phyloP scores from a whole-genome alignment of 163 green algal species.

The Chlorella variabilis region DNA sequence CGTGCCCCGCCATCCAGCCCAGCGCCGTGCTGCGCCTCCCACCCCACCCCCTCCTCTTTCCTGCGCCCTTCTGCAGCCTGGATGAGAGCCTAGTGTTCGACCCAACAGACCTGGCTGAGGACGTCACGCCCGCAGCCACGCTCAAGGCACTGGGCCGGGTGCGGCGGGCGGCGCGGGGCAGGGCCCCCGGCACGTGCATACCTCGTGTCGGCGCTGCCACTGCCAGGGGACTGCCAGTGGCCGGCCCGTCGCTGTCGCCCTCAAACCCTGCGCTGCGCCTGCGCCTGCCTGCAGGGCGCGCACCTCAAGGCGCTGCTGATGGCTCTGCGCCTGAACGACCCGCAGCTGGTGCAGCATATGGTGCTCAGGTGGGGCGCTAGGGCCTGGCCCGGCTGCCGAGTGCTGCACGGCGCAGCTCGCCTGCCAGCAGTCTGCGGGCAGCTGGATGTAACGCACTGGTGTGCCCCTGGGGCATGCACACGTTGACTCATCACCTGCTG shows the following conservation, averaged over 20 bases:
- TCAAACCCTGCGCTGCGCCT: background rate
- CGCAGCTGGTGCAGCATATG: slow-evolving; percentile 65
- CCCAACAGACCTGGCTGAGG: slow-evolving; percentile 88
- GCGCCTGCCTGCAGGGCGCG: slow-evolving; percentile 10
- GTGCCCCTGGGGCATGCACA: too few species aligned
- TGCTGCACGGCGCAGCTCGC: too few species aligned
- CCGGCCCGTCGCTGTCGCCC: too few species aligned
- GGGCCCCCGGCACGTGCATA: too few species aligned
- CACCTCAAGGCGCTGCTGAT: slow-evolving; percentile 82
- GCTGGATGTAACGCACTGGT: too few species aligned
- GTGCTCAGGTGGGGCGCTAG: slow-evolving; percentile 17
- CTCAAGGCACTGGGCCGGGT: slow-evolving; percentile 56
- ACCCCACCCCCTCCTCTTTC: background rate
- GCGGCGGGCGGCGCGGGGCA: too few species aligned
- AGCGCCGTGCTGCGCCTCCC: background rate
- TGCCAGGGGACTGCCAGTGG: too few species aligned
- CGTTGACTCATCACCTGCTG: too few species aligned
- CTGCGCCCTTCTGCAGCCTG: slow-evolving; percentile 69
- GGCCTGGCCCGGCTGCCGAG: too few species aligned
- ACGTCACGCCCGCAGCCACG: slow-evolving; percentile 78
- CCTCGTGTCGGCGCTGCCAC: too few species aligned
- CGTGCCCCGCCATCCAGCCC: background rate
- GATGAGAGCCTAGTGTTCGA: slow-evolving; percentile 90
- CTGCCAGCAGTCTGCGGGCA: too few species aligned
- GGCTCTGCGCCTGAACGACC: slow-evolving; percentile 81